Evolutionary conservation across 2,329 filamentous ascomycete genomes (phyloP).

Genomic region (Ophiobolus disseminans): DNA sequence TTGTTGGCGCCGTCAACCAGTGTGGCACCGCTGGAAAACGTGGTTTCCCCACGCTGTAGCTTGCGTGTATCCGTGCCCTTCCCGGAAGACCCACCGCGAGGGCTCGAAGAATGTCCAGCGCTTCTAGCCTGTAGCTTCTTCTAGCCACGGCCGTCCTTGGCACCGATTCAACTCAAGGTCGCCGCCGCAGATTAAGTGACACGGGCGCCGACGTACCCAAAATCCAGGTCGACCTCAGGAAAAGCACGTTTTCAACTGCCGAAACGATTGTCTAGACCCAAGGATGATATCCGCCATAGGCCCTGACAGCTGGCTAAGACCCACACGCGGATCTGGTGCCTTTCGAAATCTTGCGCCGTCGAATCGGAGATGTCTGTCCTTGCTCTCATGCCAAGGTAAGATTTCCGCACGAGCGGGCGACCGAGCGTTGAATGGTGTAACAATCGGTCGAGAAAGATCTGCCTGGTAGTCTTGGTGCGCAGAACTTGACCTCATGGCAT

Average conservation of each 20-base stretch:
- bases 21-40: conserved; percentile 34
- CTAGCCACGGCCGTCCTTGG: conserved; percentile 19
- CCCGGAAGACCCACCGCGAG: conserved; percentile 30
- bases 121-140: conserved; percentile 30
- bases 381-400: conserved; percentile 15
- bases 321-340: conserved; percentile 25
- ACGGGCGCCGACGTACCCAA: conserved; percentile 21
- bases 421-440: conserved; percentile 12
- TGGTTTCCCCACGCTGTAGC: conserved; percentile 45
- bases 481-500: background rate
- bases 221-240: conserved; percentile 18
- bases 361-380: conserved; percentile 20
- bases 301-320: conserved; percentile 20
- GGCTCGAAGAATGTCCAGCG: conserved; percentile 18
- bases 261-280: conserved; percentile 30
- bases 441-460: conserved; percentile 20
- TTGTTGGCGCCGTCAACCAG: conserved; percentile 26
- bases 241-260: conserved; percentile 27
- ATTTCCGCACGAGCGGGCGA: conserved; percentile 21
- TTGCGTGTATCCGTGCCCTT: conserved; percentile 30
- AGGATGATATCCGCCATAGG: conserved; percentile 15
- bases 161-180: conserved; percentile 11
- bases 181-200: conserved; percentile 8
- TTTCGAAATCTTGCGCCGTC: conserved; percentile 21
- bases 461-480: conserved; percentile 1